These are phyloP conservation scores for Pogostemon cablin DNA, from an alignment of 257 asterid genomes.

Conservation along the genomic window DNA sequence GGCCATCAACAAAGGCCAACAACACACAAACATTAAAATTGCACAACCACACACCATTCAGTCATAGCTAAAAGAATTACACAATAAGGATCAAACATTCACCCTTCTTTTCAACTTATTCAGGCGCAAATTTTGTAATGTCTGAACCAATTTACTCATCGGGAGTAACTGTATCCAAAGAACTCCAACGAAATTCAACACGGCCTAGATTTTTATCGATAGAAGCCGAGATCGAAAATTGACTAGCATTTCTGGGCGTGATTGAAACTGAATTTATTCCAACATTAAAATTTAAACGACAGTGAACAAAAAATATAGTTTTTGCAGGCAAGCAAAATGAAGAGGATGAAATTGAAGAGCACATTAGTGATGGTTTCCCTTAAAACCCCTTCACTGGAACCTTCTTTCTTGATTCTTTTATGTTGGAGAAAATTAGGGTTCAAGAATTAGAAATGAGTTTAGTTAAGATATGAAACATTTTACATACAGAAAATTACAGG, in stretches of 20 bases:
- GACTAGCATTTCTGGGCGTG: constrained; percentile 43
- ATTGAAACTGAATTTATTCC: constrained; percentile 39
- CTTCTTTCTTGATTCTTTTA: neutral
- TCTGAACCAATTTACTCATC: constrained; percentile 91
- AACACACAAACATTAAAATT: too few relatives aligned
- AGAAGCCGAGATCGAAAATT: constrained; percentile 49
- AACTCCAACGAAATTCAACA: constrained; percentile 53
- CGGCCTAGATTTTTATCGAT: constrained; percentile 40
- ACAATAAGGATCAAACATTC: constrained; percentile 28
- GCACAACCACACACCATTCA: too few relatives aligned
- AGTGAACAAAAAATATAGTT: constrained; percentile 43
- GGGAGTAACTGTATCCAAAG: constrained; percentile 39
- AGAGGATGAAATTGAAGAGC: constrained; percentile 50
- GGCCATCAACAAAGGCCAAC: too few relatives aligned
- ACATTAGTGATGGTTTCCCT: constrained; percentile 43
- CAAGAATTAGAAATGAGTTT: constrained; percentile 1
- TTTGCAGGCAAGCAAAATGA: constrained; percentile 47
- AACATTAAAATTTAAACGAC: constrained; percentile 40
- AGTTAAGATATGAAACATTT: neutral
- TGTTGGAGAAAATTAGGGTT: constrained; percentile 12
- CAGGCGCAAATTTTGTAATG: constrained; percentile 45
- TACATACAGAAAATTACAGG: neutral
- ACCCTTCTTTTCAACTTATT: constrained; percentile 40
- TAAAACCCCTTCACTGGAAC: neutral
- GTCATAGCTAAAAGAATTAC: too few relatives aligned